Evolutionary conservation across 1,284 basidiomycete genomes (phyloP).

Genomic region (Ceratobasidium sp.): DNA sequence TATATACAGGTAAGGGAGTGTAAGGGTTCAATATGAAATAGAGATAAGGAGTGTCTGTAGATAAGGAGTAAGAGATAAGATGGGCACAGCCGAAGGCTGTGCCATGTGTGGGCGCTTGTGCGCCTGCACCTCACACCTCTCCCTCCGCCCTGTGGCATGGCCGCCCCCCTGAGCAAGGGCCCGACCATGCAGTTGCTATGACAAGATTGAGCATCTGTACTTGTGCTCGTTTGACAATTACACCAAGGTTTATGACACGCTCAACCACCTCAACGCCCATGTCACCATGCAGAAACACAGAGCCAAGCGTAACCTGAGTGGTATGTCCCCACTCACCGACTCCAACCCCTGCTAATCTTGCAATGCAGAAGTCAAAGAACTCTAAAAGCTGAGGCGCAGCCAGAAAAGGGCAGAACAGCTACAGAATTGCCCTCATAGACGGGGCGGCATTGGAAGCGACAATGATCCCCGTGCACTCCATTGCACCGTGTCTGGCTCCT

Average conservation of each 20-base stretch:
- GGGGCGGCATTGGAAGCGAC: conserved; percentile 13
- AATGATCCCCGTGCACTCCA: conserved; percentile 17
- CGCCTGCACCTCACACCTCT: not conserved
- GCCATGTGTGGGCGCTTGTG: not conserved
- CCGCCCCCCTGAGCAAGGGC: conserved; percentile 1
- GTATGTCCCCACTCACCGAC: conserved; percentile 59
- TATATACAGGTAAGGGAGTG: not conserved
- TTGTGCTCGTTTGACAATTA: conserved; percentile 85
- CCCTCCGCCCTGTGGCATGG: no score
- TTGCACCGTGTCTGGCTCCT: conserved; percentile 19
- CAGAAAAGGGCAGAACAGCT: conserved; percentile 79
- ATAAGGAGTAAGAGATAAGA: not conserved
- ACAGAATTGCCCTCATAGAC: conserved; percentile 40
- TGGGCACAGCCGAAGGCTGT: conserved; percentile 1
- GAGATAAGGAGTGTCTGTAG: not conserved
- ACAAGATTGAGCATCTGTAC: conserved; percentile 93
- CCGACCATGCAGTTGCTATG: conserved; percentile 77
- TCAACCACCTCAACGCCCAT: conserved; percentile 93
- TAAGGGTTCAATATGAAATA: not conserved
- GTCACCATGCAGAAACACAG: conserved; percentile 95
- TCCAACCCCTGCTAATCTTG: conserved; percentile 19
- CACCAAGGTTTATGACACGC: conserved; percentile 85
- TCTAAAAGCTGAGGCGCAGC: conserved; percentile 94
- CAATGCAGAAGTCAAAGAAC: conserved; percentile 91
- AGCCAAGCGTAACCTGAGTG: conserved; percentile 79